A percentile compares a stretch with the other conserved stretches of the same genome.
phyloP scores from a whole-genome alignment of 257 asterid genomes.

The Marsdenia floribunda region DNA sequence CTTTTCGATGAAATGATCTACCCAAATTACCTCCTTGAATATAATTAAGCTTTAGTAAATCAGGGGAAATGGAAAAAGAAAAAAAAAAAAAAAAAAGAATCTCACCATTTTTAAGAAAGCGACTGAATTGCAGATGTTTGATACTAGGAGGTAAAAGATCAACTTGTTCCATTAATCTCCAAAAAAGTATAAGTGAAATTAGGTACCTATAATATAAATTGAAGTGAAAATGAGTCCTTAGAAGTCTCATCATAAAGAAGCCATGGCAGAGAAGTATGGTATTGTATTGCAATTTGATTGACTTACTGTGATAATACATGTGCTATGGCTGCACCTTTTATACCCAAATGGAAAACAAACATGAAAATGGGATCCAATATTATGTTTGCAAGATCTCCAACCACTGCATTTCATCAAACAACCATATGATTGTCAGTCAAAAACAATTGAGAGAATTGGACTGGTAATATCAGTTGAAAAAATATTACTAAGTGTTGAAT shows the following conservation, averaged over 20 bases:
- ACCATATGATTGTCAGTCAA: neutral
- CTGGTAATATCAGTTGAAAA: neutral
- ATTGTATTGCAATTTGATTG: neutral
- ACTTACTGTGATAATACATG: slow-evolving; percentile 81
- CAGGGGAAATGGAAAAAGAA: too few relatives aligned
- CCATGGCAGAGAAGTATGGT: neutral
- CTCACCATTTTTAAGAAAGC: slow-evolving; percentile 60
- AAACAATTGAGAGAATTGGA: neutral
- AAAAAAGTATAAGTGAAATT: slow-evolving; percentile 50
- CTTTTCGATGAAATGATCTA: too few relatives aligned
- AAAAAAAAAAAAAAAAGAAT: neutral
- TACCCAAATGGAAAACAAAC: slow-evolving; percentile 49
- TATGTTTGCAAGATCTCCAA: slow-evolving; percentile 58
- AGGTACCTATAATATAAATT: slow-evolving; percentile 47
- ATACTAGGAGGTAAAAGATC: slow-evolving; percentile 52
- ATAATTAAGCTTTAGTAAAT: neutral
- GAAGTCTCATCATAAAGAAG: neutral
- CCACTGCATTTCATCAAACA: slow-evolving; percentile 31
- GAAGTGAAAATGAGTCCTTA: slow-evolving; percentile 1
- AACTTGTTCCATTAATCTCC: slow-evolving; percentile 52
- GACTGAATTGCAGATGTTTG: slow-evolving; percentile 46
- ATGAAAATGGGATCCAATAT: slow-evolving; percentile 63
- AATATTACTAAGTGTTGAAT: neutral
- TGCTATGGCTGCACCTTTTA: slow-evolving; percentile 68
- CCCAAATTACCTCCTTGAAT: neutral